Base-by-base conservation (phyloP, 441 rosid genomes). In the Corymbia calophylla region DNA sequence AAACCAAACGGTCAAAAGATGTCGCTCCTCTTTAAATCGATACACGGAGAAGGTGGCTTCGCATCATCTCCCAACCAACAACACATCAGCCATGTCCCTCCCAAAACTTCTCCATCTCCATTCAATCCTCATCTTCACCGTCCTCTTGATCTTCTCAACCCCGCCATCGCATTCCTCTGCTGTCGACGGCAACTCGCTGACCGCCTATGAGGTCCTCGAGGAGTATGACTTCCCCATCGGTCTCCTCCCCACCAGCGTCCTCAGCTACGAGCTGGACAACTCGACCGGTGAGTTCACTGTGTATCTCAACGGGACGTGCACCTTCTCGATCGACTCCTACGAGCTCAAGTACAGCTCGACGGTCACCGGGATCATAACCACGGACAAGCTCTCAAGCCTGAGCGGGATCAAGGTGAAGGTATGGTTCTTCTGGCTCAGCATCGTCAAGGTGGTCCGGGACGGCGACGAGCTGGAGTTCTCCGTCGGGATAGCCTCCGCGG, bases 401-500 rank as follows among this genome's bases (percentile, higher is more conserved):
- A 90, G 87, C 8, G 96, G 97, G 11, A 92, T 96, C 87, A 87
- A 92, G 64, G 98, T 97, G 9, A 95, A 96, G 90, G 91, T 94
- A 49, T 81, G 94, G 19, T 73, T 93, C 55, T 49, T 94, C 3
- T 95, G 99, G 99, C 88, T 95, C 25, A 89, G 91, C 90, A 95
- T 96, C 53, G 60, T 18, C 25, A 90, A 92, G 87, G 97, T 97
- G 89, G 92, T 66, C 73, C 94, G 92, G 5, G 94, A 93, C 11
- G 95, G 55, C 1, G 93, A 94, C 4, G 96, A 93, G 82, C 92
- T 96, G 9, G 93, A 92, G 35, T 92, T 97, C 89, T 94, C 94
- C 1, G 94, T 94, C 5, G 98, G 98, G 88, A 91, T 92, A 64
- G 95, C 94, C 44, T 95, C 98, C 1, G 93, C 96, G 0, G 92